These are phyloP conservation scores for Epichloe sibirici DNA, from an alignment of 2,329 filamentous ascomycete species.

Conservation along the genomic window DNA sequence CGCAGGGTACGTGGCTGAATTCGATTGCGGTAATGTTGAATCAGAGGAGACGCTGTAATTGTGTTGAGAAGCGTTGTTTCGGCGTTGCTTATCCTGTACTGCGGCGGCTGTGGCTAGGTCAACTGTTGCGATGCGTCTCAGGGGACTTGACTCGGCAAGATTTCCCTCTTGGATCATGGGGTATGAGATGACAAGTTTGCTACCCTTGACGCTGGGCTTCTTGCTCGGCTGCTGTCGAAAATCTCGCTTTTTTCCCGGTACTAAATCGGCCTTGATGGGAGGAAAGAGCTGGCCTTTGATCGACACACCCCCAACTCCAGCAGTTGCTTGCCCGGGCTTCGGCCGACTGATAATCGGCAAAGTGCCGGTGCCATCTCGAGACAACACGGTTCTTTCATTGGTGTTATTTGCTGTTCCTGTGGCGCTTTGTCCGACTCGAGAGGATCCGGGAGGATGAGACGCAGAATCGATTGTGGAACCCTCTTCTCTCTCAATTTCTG, in stretches of 20 bases:
- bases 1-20: background rate
- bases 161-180: slow-evolving; percentile 29
- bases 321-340: slow-evolving; percentile 21
- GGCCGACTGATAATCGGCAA: slow-evolving; percentile 28
- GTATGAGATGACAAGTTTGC: slow-evolving; percentile 35
- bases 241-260: slow-evolving; percentile 10
- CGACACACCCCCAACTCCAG: slow-evolving; percentile 26
- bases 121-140: slow-evolving; percentile 34
- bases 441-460: background rate
- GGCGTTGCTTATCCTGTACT: slow-evolving; percentile 31
- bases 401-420: background rate
- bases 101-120: slow-evolving; percentile 37
- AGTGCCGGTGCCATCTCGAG: slow-evolving; percentile 11
- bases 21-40: background rate
- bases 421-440: background rate
- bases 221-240: slow-evolving; percentile 13
- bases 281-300: slow-evolving; percentile 30
- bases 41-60: slow-evolving; percentile 12
- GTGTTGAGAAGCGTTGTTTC: slow-evolving; percentile 18
- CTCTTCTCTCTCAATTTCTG: background rate
- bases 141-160: slow-evolving; percentile 22
- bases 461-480: background rate
- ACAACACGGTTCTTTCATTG: background rate
- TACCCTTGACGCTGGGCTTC: slow-evolving; percentile 16
- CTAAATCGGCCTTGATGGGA: slow-evolving; percentile 22